Evolutionary conservation across 805 yeast genomes (phyloP).

Genomic region (Cyberlindnera subsufficiens): DNA sequence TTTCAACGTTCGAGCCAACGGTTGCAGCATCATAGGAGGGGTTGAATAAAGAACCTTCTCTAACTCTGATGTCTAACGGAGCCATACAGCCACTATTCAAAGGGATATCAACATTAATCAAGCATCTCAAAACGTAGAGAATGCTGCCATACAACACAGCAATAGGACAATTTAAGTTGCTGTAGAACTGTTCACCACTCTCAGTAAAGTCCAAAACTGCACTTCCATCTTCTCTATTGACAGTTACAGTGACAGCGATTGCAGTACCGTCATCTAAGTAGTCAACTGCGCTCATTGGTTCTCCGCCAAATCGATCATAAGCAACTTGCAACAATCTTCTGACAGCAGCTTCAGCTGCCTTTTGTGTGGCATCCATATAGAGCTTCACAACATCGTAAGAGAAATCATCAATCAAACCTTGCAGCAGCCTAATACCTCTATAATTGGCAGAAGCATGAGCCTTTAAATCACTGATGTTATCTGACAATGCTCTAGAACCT

Average conservation of each 20-base stretch:
- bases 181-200: conserved; percentile 46
- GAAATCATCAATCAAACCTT: conserved; percentile 38
- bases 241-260: conserved; percentile 36
- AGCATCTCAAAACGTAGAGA: conserved; percentile 45
- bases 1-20: conserved; percentile 47
- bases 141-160: conserved; percentile 49
- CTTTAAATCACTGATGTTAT: conserved; percentile 43
- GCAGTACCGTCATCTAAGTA: conserved; percentile 52
- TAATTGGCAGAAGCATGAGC: conserved; percentile 47
- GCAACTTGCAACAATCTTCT: conserved; percentile 32
- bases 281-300: conserved; percentile 39
- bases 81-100: conserved; percentile 49
- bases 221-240: conserved; percentile 31
- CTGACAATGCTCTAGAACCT: conserved; percentile 48
- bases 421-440: conserved; percentile 41
- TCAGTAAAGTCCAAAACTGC: conserved; percentile 49
- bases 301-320: conserved; percentile 29
- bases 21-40: conserved; percentile 41
- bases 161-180: conserved; percentile 48
- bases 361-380: conserved; percentile 41
- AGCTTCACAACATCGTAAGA: conserved; percentile 35
- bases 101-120: conserved; percentile 48
- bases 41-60: conserved; percentile 29
- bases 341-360: conserved; percentile 44
- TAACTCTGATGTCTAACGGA: conserved; percentile 35